Conservation (phyloP, 805 yeast species). For the Wickerhamiella kurtzmanii region DNA sequence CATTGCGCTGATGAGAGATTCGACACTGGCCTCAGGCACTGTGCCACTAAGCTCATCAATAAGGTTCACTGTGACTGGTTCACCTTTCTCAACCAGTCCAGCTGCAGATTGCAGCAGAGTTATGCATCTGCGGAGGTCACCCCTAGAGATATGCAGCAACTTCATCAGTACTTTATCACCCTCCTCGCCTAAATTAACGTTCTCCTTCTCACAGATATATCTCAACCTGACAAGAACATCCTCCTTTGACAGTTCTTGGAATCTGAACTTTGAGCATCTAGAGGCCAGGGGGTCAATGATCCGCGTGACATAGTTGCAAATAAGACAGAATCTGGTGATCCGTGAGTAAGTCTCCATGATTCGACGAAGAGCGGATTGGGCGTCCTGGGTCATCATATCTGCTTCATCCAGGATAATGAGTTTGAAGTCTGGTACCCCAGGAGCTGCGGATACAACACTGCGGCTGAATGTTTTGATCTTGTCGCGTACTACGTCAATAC, state of each 20-base stretch:
- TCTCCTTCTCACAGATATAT: constrained; percentile 44
- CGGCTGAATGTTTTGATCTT: constrained; percentile 93
- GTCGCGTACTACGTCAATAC: constrained; percentile 94
- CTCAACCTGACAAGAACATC: constrained; percentile 59
- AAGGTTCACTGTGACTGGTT: constrained; percentile 31
- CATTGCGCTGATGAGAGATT: constrained; percentile 29
- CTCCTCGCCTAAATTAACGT: constrained; percentile 26
- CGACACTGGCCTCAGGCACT: constrained; percentile 40
- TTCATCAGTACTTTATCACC: constrained; percentile 43
- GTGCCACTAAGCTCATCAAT: constrained; percentile 68
- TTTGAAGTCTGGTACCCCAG: constrained; percentile 79
- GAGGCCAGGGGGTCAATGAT: constrained; percentile 95
- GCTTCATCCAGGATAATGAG: constrained; percentile 89
- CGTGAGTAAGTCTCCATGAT: constrained; percentile 55
- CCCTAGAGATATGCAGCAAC: constrained; percentile 61
- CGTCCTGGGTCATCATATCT: constrained; percentile 91
- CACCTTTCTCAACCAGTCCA: constrained; percentile 30
- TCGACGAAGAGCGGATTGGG: constrained; percentile 83
- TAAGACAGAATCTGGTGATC: constrained; percentile 83
- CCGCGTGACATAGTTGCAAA: constrained; percentile 92
- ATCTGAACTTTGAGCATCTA: constrained; percentile 90
- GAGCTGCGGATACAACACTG: constrained; percentile 67
- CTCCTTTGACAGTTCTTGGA: constrained; percentile 57
- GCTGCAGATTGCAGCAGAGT: constrained; percentile 72
- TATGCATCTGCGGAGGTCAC: constrained; percentile 89